Evolutionary conservation across 2,329 filamentous ascomycete species (phyloP).

Genomic region (Colletotrichum falcatum): DNA sequence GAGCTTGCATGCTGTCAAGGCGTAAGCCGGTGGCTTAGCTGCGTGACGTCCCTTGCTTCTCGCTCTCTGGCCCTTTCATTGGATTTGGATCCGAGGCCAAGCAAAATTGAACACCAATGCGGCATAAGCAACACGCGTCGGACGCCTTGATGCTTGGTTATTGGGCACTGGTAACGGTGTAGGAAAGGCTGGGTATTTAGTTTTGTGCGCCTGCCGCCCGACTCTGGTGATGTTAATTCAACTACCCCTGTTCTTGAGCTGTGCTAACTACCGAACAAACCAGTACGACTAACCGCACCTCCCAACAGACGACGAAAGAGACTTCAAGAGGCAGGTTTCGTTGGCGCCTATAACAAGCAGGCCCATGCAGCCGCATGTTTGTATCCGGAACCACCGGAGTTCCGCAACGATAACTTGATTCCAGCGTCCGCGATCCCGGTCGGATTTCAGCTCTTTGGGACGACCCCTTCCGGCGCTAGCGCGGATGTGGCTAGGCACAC

Average conservation of each 20-base stretch:
- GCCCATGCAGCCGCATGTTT: background rate
- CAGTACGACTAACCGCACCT: too few species aligned
- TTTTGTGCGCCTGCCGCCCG: background rate
- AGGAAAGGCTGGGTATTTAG: background rate
- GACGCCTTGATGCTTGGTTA: rapidly evolving
- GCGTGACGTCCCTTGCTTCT: background rate
- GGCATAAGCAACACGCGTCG: background rate
- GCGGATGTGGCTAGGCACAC: background rate
- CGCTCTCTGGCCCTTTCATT: background rate
- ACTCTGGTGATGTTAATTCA: background rate
- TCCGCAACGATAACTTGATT: background rate
- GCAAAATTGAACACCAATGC: too few species aligned
- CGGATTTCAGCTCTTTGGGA: background rate
- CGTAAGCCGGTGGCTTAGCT: constrained; percentile 19
- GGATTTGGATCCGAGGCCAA: background rate
- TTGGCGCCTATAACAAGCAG: background rate
- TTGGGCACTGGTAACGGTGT: background rate
- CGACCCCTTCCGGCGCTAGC: constrained; percentile 21
- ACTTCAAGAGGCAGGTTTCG: background rate
- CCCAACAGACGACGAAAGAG: background rate
- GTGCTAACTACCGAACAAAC: background rate
- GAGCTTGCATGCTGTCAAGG: background rate
- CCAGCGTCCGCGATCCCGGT: background rate
- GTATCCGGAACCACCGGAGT: background rate
- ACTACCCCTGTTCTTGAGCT: background rate